phyloP scores from a whole-genome alignment of 78 protist genomes.

The Emiliania huxleyi region DNA sequence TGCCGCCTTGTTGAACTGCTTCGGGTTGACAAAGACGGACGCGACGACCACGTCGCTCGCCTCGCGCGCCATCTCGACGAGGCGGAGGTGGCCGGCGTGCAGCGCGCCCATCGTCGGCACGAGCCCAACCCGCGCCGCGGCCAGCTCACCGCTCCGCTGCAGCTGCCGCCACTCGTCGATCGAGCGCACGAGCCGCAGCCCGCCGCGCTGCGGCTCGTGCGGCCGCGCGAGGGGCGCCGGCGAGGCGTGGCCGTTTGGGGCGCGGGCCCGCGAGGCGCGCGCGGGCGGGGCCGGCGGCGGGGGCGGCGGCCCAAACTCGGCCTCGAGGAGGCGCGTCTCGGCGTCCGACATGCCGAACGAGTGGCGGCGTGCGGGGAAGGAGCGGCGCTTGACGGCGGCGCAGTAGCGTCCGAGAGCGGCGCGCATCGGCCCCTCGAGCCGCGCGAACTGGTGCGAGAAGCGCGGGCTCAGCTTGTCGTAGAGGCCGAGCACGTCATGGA shows the following conservation, averaged over 20 bases:
- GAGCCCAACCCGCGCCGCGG: conserved; percentile 39
- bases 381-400: conserved; percentile 38
- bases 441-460: conserved; percentile 76
- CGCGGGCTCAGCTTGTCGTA: conserved; percentile 72
- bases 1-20: conserved; percentile 58
- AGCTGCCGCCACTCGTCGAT: background rate
- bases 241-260: background rate
- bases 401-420: conserved; percentile 19
- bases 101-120: conserved; percentile 85
- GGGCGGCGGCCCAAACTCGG: background rate
- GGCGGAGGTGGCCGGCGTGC: conserved; percentile 75
- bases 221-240: background rate
- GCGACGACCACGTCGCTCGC: conserved; percentile 54
- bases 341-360: conserved; percentile 58
- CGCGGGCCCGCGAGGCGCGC: background rate
- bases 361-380: conserved; percentile 58
- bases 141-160: background rate
- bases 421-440: background rate
- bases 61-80: conserved; percentile 38
- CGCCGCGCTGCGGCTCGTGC: background rate
- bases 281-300: too few relatives aligned
- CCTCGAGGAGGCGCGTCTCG: background rate
- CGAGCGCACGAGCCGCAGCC: background rate
- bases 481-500: conserved; percentile 83
- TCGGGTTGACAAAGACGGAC: conserved; percentile 79